A percentile compares a stretch with the other conserved stretches of the same genome.
These are phyloP conservation scores for Orbilia ellipsospora DNA, from an alignment of 2,329 filamentous ascomycete genomes.

Conservation along the genomic window DNA sequence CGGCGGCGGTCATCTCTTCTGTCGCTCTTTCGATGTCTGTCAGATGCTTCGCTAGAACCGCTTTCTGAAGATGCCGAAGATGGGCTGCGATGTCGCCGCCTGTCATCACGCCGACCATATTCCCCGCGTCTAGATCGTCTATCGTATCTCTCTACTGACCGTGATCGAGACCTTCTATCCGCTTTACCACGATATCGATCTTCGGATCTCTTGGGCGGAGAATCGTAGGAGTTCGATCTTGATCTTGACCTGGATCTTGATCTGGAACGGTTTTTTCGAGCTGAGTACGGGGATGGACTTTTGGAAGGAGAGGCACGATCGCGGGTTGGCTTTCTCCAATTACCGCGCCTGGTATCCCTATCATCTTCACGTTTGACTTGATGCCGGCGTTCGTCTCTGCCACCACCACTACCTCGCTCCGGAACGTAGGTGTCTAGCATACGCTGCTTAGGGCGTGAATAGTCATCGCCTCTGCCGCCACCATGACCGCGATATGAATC, in stretches of 20 bases:
- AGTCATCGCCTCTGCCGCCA: constrained; percentile 63
- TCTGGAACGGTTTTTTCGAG: constrained; percentile 32
- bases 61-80: constrained; percentile 55
- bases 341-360: constrained; percentile 54
- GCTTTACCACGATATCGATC: constrained; percentile 58
- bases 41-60: constrained; percentile 56
- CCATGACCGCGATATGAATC: constrained; percentile 62
- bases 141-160: constrained; percentile 44
- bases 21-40: constrained; percentile 25
- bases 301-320: constrained; percentile 58
- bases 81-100: constrained; percentile 37
- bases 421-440: constrained; percentile 60
- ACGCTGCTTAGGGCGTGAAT: constrained; percentile 60
- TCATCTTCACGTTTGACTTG: constrained; percentile 60
- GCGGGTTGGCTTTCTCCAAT: constrained; percentile 60
- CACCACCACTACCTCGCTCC: constrained; percentile 59
- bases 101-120: constrained; percentile 42
- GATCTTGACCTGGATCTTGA: constrained; percentile 60
- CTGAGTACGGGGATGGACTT: constrained; percentile 56
- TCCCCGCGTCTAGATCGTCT: constrained; percentile 37
- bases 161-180: constrained; percentile 59
- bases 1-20: constrained; percentile 40
- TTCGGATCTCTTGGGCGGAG: constrained; percentile 60
- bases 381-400: constrained; percentile 56
- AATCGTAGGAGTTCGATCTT: constrained; percentile 57